phyloP scores from a whole-genome alignment of 2,329 filamentous ascomycete genomes.

The Coleophoma eucalyptorum region DNA sequence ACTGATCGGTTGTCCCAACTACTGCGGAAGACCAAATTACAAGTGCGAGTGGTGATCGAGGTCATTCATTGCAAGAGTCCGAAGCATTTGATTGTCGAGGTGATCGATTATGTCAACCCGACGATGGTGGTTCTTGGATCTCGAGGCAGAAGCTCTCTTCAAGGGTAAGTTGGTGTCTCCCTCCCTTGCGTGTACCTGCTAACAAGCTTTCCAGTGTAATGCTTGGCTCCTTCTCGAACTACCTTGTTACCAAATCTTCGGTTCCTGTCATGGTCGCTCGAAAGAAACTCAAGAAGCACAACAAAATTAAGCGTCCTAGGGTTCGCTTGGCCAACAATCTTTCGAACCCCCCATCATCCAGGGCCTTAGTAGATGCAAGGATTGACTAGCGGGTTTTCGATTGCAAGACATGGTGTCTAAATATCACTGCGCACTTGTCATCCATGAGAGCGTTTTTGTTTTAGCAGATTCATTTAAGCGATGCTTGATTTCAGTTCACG shows the following conservation, averaged over 20 bases:
- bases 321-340: constrained; percentile 80
- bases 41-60: constrained; percentile 91
- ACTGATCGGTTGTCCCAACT: constrained; percentile 81
- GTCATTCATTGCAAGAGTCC: constrained; percentile 98
- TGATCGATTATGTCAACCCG: constrained; percentile 89
- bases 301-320: constrained; percentile 70
- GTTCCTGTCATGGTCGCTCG: constrained; percentile 97
- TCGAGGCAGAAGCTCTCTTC: constrained; percentile 84
- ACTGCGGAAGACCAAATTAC: constrained; percentile 83
- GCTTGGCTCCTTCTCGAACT: constrained; percentile 94
- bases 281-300: constrained; percentile 83
- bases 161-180: constrained; percentile 62
- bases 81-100: constrained; percentile 92
- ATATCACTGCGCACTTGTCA: neutral
- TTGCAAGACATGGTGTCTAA: neutral
- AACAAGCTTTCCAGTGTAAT: constrained; percentile 64
- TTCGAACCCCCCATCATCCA: constrained; percentile 46
- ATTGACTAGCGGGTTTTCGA: constrained; percentile 52
- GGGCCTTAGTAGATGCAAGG: constrained; percentile 67
- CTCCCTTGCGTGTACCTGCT: constrained; percentile 16
- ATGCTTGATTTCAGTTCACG: too few species aligned
- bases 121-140: constrained; percentile 93
- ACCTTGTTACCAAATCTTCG: constrained; percentile 92
- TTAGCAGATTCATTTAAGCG: neutral
- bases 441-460: neutral